phyloP scores from a whole-genome alignment of 371 early-diverging fungal species.

The Mucor circinelloides region DNA sequence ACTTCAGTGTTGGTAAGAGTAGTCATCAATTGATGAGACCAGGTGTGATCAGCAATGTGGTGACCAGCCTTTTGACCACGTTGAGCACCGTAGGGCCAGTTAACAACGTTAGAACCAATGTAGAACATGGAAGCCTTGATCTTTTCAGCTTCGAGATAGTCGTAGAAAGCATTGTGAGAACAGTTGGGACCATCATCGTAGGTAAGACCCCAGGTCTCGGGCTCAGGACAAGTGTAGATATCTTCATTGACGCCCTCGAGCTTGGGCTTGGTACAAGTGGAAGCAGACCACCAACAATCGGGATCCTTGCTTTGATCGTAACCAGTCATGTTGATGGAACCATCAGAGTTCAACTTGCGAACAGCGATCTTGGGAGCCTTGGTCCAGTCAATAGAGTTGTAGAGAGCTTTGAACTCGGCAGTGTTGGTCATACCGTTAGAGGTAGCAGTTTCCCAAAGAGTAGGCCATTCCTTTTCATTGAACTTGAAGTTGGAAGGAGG shows the following conservation, averaged over 20 bases:
- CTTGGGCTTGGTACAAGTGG: conserved; percentile 50
- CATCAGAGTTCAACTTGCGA: conserved; percentile 28
- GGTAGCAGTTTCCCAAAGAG: conserved; percentile 49
- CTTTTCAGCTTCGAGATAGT: conserved; percentile 44
- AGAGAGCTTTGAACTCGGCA: conserved; percentile 43
- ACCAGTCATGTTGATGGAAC: conserved; percentile 34
- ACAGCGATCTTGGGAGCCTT: conserved; percentile 43
- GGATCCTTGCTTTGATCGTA: conserved; percentile 40
- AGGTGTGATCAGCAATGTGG: conserved; percentile 74
- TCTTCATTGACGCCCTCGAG: conserved; percentile 39
- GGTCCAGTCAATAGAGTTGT: conserved; percentile 53
- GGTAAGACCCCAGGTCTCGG: conserved; percentile 66
- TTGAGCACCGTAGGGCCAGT: conserved; percentile 57
- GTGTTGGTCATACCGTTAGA: conserved; percentile 48
- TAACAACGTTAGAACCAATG: conserved; percentile 68
- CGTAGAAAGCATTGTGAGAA: conserved; percentile 54
- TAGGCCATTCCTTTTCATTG: conserved; percentile 49
- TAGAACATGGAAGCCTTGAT: conserved; percentile 73
- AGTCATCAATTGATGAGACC: conserved; percentile 70
- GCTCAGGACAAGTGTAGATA: conserved; percentile 50
- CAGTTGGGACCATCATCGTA: conserved; percentile 70
- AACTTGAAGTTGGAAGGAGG: conserved; percentile 28
- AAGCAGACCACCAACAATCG: conserved; percentile 58
- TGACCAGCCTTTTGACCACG: conserved; percentile 63
- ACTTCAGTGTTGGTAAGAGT: conserved; percentile 69